Percentiles rank a stretch among this genome's conserved stretches.
Evolutionary conservation across 345 rosid species (phyloP).

Genomic region (Camelina sativa): DNA sequence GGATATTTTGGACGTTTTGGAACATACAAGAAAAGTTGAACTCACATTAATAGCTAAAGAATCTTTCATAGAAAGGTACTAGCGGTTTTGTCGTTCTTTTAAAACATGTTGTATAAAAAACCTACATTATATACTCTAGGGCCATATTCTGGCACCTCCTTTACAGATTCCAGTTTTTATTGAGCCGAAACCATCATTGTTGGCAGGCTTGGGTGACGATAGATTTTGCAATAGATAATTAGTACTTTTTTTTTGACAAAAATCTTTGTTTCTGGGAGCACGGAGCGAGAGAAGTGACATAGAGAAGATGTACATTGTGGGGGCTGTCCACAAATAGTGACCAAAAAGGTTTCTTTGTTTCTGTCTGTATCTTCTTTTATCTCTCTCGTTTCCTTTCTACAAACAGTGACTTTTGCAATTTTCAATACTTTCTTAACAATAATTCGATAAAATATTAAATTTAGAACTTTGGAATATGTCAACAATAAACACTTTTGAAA

Average conservation of each 20-base stretch:
- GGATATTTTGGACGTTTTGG: neutral
- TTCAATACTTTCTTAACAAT: no score
- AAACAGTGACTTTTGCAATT: no score
- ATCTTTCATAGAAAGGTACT: neutral
- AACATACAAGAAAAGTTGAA: neutral
- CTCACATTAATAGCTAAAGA: neutral
- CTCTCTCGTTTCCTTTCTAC: neutral
- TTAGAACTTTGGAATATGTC: neutral
- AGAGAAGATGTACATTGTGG: neutral
- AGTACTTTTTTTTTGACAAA: neutral
- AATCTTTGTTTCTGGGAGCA: neutral
- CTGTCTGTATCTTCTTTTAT: neutral
- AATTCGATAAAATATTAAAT: no score
- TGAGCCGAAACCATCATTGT: conserved; percentile 3
- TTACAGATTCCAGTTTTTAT: neutral
- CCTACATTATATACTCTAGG: neutral
- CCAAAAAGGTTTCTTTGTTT: neutral
- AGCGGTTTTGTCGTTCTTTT: neutral
- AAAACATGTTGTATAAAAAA: neutral
- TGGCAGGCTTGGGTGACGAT: neutral
- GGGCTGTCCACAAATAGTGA: neutral
- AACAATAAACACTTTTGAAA: neutral
- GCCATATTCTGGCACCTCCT: neutral
- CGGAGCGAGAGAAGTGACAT: neutral
- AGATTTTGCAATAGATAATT: neutral